phyloP scores from a whole-genome alignment of 225 moss, liverwort and hornwort species.

The Polytrichum commune region DNA sequence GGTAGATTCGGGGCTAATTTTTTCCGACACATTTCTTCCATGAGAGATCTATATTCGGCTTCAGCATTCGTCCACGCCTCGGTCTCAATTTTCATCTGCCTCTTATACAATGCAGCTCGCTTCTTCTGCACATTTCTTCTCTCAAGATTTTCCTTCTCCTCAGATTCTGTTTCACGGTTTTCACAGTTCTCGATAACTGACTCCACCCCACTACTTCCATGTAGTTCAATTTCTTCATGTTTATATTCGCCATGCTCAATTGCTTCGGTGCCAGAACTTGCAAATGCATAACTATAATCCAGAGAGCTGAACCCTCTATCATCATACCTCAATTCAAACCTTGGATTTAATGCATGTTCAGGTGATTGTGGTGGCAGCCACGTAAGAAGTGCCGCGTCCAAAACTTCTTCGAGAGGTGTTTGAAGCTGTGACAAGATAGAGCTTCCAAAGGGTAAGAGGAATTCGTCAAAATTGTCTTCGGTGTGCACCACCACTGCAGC shows the following conservation, averaged over 20 bases:
- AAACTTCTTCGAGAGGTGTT: slow-evolving; percentile 9
- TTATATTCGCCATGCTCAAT: background rate
- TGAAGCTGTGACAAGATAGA: background rate
- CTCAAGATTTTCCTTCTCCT: background rate
- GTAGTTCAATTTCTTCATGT: background rate
- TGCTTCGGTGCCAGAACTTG: background rate
- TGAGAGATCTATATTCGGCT: slow-evolving; percentile 41
- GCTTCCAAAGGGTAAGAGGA: background rate
- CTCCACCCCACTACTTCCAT: background rate
- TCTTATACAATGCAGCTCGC: slow-evolving; percentile 12
- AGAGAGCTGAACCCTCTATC: slow-evolving; percentile 29
- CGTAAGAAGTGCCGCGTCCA: slow-evolving; percentile 44
- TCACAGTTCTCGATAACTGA: background rate
- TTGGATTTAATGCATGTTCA: background rate
- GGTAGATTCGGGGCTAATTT: slow-evolving; percentile 60
- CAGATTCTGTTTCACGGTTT: background rate
- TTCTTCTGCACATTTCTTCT: slow-evolving; percentile 6
- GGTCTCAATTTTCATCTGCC: slow-evolving; percentile 40
- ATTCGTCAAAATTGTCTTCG: background rate
- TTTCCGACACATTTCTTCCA: slow-evolving; percentile 64
- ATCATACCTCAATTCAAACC: slow-evolving; percentile 14
- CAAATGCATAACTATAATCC: slow-evolving; percentile 10
- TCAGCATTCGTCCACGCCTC: slow-evolving; percentile 44
- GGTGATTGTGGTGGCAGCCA: slow-evolving; percentile 21
- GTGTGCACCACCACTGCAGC: background rate